These are phyloP conservation scores for Diatrype stigma DNA, from an alignment of 2,329 filamentous ascomycete species.

Conservation along the genomic window DNA sequence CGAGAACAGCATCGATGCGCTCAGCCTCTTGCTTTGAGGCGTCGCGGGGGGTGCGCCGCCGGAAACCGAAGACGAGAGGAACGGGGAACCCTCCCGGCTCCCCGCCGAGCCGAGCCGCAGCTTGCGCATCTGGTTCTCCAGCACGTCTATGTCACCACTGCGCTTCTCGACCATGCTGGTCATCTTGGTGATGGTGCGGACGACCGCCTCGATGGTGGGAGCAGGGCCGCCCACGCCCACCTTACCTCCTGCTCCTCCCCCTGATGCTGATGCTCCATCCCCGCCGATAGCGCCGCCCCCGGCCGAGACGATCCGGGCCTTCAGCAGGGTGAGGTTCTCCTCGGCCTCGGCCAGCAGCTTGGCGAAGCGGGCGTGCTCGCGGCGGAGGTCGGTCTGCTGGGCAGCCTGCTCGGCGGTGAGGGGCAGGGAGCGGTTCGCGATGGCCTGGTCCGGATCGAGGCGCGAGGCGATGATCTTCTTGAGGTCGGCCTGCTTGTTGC, in stretches of 20 bases:
- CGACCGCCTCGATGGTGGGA: slow-evolving; percentile 87
- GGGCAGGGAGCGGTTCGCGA: slow-evolving; percentile 64
- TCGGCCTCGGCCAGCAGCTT: slow-evolving; percentile 74
- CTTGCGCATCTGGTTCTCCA: slow-evolving; percentile 82
- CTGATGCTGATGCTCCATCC: too few relatives aligned
- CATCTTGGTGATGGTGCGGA: slow-evolving; percentile 89
- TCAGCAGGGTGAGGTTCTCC: slow-evolving; percentile 72
- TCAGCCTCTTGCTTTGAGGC: slow-evolving; percentile 12
- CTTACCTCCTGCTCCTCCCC: background rate
- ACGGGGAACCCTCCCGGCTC: slow-evolving; percentile 39
- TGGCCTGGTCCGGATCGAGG: slow-evolving; percentile 62
- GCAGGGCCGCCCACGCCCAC: slow-evolving; percentile 28
- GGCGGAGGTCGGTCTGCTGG: slow-evolving; percentile 78
- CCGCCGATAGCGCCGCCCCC: slow-evolving; percentile 35
- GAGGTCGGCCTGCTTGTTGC: slow-evolving; percentile 73
- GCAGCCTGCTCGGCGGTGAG: slow-evolving; percentile 80
- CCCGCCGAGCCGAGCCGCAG: slow-evolving; percentile 50
- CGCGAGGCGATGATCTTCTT: slow-evolving; percentile 68
- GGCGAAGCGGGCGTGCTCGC: slow-evolving; percentile 69
- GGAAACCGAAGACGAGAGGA: slow-evolving; percentile 28
- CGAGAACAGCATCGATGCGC: slow-evolving; percentile 24
- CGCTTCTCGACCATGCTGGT: slow-evolving; percentile 88
- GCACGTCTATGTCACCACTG: slow-evolving; percentile 82
- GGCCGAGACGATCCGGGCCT: slow-evolving; percentile 66
- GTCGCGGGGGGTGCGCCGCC: background rate